Evolutionary conservation across 768 basidiomycete species (phyloP).

Genomic region (Lenzites betulinus): DNA sequence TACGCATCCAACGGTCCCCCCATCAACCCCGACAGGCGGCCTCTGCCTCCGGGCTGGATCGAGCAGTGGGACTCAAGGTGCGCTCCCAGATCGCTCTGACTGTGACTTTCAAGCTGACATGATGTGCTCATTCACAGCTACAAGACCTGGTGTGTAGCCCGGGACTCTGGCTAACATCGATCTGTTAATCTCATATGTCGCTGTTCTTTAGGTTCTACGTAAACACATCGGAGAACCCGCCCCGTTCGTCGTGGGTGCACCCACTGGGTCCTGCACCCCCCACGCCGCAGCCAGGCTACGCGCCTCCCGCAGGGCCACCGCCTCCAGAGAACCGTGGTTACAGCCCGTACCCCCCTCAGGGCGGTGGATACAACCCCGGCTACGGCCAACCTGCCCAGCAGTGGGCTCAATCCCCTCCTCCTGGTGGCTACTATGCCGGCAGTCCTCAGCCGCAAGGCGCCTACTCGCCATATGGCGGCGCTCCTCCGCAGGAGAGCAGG

Average conservation of each 20-base stretch:
- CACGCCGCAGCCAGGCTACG: slow-evolving; percentile 34
- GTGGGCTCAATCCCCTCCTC: slow-evolving; percentile 25
- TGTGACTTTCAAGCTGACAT: slow-evolving; percentile 20
- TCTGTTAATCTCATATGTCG: background rate
- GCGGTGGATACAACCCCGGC: slow-evolving; percentile 11
- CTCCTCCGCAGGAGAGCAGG: slow-evolving; percentile 26
- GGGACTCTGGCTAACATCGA: background rate
- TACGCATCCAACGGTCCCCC: slow-evolving; percentile 29
- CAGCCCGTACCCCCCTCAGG: slow-evolving; percentile 32
- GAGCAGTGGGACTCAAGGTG: slow-evolving; percentile 69
- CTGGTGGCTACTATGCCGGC: slow-evolving; percentile 26
- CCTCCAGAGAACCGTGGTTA: slow-evolving; percentile 39
- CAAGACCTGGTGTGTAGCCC: slow-evolving; percentile 56
- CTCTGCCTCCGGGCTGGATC: slow-evolving; percentile 69
- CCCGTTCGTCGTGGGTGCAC: slow-evolving; percentile 69
- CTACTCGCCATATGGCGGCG: slow-evolving; percentile 31
- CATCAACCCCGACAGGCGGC: slow-evolving; percentile 48
- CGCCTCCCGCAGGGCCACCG: slow-evolving; percentile 46
- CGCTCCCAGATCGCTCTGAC: slow-evolving; percentile 35
- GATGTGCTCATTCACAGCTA: slow-evolving; percentile 45
- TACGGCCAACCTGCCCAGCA: slow-evolving; percentile 26
- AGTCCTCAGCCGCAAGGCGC: slow-evolving; percentile 29
- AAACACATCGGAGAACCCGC: slow-evolving; percentile 61
- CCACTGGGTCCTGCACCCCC: slow-evolving; percentile 55
- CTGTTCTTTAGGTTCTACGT: slow-evolving; percentile 77